Evolutionary conservation across 164 flowering plant genomes (phyloP).

Genomic region (Nelumbo lutea): DNA sequence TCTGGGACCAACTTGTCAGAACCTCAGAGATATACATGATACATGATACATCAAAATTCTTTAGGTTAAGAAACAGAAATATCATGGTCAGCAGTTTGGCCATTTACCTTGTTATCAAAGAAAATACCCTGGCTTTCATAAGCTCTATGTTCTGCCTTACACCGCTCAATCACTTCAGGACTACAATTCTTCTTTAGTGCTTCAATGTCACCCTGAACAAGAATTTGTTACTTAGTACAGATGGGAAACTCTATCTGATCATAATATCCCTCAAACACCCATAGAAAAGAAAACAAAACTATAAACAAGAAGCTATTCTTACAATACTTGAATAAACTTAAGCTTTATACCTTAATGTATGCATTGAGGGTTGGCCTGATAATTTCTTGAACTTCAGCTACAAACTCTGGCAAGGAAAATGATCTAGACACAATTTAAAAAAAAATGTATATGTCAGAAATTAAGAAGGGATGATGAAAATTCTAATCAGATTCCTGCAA

Average conservation of each 20-base stretch:
- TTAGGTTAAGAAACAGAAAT: too few relatives aligned
- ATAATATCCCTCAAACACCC: neutral
- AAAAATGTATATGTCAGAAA: slow-evolving; percentile 4
- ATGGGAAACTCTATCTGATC: neutral
- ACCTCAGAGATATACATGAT: too few relatives aligned
- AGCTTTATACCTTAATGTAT: slow-evolving; percentile 60
- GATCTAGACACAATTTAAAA: slow-evolving; percentile 32
- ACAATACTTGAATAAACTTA: neutral
- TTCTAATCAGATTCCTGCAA: neutral
- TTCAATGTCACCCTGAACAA: slow-evolving; percentile 63
- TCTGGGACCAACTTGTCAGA: too few relatives aligned
- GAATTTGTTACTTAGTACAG: neutral
- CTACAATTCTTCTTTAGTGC: slow-evolving; percentile 68
- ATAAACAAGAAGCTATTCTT: neutral
- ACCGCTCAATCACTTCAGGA: slow-evolving; percentile 76
- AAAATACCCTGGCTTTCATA: slow-evolving; percentile 68
- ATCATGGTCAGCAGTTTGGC: neutral
- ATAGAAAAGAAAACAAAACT: neutral
- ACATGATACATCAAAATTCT: too few relatives aligned
- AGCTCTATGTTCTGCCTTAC: slow-evolving; percentile 67
- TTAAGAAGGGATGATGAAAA: neutral
- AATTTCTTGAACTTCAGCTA: slow-evolving; percentile 85
- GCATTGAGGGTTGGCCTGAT: slow-evolving; percentile 74
- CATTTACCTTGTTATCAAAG: slow-evolving; percentile 79
- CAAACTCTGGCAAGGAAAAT: slow-evolving; percentile 90